phyloP scores from a whole-genome alignment of 2,329 filamentous ascomycete genomes.

The Fusarium sp. region DNA sequence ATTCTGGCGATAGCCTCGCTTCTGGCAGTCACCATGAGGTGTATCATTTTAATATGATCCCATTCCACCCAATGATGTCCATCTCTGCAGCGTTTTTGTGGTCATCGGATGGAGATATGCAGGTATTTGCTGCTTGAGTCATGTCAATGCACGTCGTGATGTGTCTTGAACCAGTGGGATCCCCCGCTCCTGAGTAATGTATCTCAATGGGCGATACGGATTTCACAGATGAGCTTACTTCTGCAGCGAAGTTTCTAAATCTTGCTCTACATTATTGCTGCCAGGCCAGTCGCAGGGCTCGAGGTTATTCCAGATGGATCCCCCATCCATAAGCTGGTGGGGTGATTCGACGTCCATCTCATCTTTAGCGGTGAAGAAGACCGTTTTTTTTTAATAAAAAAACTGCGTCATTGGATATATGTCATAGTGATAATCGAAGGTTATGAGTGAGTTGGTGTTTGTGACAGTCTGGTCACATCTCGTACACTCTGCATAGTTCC shows the following conservation, averaged over 20 bases:
- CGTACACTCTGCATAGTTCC: neutral
- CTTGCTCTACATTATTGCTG: neutral
- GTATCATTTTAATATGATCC: neutral
- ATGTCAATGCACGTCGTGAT: constrained; percentile 16
- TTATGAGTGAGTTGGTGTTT: neutral
- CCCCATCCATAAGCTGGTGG: constrained; percentile 2
- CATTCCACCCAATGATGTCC: constrained; percentile 1
- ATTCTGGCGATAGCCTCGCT: constrained; percentile 3
- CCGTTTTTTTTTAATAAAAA: too few species aligned
- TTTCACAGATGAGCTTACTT: neutral
- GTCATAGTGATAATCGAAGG: neutral
- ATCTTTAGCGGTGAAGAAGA: constrained; percentile 16
- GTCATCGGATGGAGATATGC: constrained; percentile 2
- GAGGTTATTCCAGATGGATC: neutral
- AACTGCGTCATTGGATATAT: constrained; percentile 11
- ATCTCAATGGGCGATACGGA: neutral
- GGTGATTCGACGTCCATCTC: constrained; percentile 3
- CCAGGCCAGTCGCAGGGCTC: neutral
- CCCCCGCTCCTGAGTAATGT: neutral
- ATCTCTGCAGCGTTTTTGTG: neutral
- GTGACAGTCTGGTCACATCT: neutral
- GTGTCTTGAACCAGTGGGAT: constrained; percentile 9
- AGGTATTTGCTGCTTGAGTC: constrained; percentile 21
- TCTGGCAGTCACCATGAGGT: constrained; percentile 4
- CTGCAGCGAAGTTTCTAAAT: neutral